Base-by-base conservation (phyloP, 164 flowering plant genomes). In the Brasenia schreberi region DNA sequence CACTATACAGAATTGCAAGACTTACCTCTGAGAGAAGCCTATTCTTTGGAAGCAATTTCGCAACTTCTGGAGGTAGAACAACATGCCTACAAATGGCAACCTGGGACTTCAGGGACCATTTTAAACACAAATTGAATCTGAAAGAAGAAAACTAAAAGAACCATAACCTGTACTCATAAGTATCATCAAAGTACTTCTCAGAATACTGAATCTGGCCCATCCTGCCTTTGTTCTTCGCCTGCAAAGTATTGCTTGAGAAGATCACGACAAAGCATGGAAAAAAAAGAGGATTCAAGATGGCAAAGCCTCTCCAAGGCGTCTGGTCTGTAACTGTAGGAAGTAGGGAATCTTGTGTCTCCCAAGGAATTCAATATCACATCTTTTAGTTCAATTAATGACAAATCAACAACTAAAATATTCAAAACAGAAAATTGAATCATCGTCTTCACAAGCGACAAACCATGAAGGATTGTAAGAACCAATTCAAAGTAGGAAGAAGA, bases 201-300 rank as follows among this genome's bases (percentile, higher is more conserved):
- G 98, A 90, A 73, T 93, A 90, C 78, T 93, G 96, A 78, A 93
- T 93, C 89, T 88, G 97, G 67, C 92, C 96, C 97, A 93, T 93
- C 10, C 18, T 61, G 39, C 39, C 63, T 61, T 61, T 23, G 12
- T 18, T 7, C 9, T 61, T 18, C 18, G 18, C 19, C 63, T 61
- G 56, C 56, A 33, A 33, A 33, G 39, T 33, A 33, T 33, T 33
- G 39, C 39, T 33, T 33, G 39, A 33, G 39, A 33, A 33, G 39
- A 33, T 33, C 39, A 33, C 39, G 4, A 33, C 39, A 33, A 23
- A 33, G 39, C 2, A 33, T 33, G 39, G 0, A 33, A 33, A 33
- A 1, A 33, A 3, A 33, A 33, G 39, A 33, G 39, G 39, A 33
- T 33, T 33, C 39, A 33, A 33, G 39, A 33, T 33, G 39, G 39